Conservation (phyloP, 106 monocot genomes). For the Apostasia ramifera region DNA sequence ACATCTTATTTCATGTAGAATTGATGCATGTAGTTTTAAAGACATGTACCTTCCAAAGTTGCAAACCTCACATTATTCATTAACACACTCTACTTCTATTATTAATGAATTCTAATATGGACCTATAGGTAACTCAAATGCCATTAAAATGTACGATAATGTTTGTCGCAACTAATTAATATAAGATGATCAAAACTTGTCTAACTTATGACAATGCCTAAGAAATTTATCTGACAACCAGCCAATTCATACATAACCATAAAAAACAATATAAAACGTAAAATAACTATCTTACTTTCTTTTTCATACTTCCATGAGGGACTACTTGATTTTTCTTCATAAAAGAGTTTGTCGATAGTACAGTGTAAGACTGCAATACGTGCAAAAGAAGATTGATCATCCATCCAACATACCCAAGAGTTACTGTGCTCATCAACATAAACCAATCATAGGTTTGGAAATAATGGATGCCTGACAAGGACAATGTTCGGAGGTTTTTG, state of each 20-base stretch:
- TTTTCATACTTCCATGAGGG: conserved; percentile 9
- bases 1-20: too few species aligned
- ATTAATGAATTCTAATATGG: too few species aligned
- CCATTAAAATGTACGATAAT: too few species aligned
- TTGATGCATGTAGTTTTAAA: too few species aligned
- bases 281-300: conserved; percentile 30
- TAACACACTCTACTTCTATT: too few species aligned
- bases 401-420: conserved; percentile 96
- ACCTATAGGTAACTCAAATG: too few species aligned
- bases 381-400: conserved; percentile 80
- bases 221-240: not conserved
- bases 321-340: conserved; percentile 22
- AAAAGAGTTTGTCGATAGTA: conserved; percentile 22
- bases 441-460: conserved; percentile 98
- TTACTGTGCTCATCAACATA: conserved; percentile 75
- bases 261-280: not conserved
- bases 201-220: too few species aligned
- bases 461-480: conserved; percentile 81
- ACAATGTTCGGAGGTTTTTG: conserved; percentile 52
- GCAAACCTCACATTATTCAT: too few species aligned
- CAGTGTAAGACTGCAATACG: conserved; percentile 71
- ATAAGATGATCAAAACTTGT: too few species aligned
- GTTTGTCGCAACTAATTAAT: too few species aligned
- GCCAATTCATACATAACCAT: not conserved
- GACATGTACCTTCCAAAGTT: too few species aligned